Percentiles rank a stretch among this genome's conserved stretches.
Conservation (phyloP, 1,284 basidiomycete genomes). For the Puccinia polysora region DNA sequence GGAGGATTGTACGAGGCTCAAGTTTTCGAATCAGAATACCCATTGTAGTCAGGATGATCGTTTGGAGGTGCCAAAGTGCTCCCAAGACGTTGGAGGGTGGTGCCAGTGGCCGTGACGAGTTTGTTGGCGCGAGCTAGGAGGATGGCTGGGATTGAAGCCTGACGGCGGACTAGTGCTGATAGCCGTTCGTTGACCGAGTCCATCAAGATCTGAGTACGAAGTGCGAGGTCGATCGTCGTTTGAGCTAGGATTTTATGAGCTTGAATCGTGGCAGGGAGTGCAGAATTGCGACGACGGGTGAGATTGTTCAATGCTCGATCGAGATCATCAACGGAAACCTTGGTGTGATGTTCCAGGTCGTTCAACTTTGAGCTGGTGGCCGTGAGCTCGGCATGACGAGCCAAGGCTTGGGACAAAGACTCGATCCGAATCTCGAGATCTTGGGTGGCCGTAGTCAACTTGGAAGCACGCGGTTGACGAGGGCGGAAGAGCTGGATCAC, state of each 20-base stretch:
- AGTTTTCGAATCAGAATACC: too few species aligned
- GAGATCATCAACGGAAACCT: constrained; percentile 6
- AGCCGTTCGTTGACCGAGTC: not conserved
- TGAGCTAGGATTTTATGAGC: constrained; percentile 7
- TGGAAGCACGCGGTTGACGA: not conserved
- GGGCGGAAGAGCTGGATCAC: constrained; percentile 7
- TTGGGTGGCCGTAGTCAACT: not conserved
- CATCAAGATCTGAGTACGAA: not conserved
- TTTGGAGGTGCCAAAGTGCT: constrained; percentile 8
- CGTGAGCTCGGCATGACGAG: not conserved
- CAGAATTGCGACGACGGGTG: constrained; percentile 9
- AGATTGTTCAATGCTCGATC: constrained; percentile 6
- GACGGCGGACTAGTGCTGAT: not conserved
- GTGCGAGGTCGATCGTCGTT: not conserved
- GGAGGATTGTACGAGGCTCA: too few species aligned
- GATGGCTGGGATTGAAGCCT: not conserved
- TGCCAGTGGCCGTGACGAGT: constrained; percentile 11
- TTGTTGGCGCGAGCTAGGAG: constrained; percentile 20
- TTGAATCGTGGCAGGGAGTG: not conserved
- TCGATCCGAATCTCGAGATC: constrained; percentile 3
- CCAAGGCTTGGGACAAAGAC: not conserved
- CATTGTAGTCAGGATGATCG: not conserved
- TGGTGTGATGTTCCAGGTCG: constrained; percentile 1
- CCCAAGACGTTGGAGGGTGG: constrained; percentile 28
- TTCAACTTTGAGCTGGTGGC: not conserved